phyloP scores from a whole-genome alignment of 768 basidiomycete species.

The Auricularia cornea region DNA sequence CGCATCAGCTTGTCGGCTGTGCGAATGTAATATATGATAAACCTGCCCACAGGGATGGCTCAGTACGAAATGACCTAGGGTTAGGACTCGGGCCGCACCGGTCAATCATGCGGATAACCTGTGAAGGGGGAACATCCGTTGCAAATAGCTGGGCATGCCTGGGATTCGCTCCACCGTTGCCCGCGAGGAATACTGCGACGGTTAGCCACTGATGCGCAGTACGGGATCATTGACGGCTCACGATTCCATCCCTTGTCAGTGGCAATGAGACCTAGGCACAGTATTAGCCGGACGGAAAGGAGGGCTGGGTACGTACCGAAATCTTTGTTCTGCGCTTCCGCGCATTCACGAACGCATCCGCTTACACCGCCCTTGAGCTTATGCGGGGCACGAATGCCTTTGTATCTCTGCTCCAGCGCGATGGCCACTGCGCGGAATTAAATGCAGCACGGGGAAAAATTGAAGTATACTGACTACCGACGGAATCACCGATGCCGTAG shows the following conservation, averaged over 20 bases:
- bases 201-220: not conserved
- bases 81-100: no score
- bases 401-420: constrained; percentile 62
- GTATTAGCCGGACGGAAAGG: no score
- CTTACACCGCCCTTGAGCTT: constrained; percentile 72
- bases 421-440: constrained; percentile 40
- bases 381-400: constrained; percentile 60
- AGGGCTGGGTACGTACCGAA: no score
- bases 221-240: constrained; percentile 16
- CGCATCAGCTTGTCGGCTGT: constrained; percentile 65
- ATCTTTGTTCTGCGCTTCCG: constrained; percentile 67
- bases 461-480: constrained; percentile 34
- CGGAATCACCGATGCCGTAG: constrained; percentile 67
- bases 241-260: constrained; percentile 76
- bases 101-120: constrained; percentile 54
- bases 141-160: constrained; percentile 60
- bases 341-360: constrained; percentile 69
- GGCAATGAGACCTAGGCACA: constrained; percentile 40
- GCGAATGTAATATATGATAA: constrained; percentile 59
- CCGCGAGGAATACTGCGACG: constrained; percentile 50
- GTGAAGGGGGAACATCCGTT: constrained; percentile 56
- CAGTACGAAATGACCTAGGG: not conserved
- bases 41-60: constrained; percentile 15
- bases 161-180: constrained; percentile 54
- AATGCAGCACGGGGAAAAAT: not conserved